Conservation (phyloP, 1,284 basidiomycete genomes). For the Tetrapyrgos nigripes region DNA sequence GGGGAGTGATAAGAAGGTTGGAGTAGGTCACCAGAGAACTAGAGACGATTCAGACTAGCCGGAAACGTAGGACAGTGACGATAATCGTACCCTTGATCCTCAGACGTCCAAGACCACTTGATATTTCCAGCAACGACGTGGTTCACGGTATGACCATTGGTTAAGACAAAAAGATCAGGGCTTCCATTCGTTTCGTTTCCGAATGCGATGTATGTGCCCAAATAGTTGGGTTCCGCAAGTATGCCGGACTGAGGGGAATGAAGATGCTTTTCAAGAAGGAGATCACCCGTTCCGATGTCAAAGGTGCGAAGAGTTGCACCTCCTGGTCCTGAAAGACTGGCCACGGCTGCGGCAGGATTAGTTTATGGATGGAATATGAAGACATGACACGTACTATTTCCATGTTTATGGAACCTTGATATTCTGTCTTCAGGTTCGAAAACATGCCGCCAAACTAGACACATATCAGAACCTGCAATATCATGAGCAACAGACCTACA, state of each 20-base stretch:
- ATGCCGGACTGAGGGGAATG: constrained; percentile 53
- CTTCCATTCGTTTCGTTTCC: constrained; percentile 23
- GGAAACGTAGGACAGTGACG: not conserved
- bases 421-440: constrained; percentile 74
- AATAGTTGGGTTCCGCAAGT: constrained; percentile 54
- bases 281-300: constrained; percentile 67
- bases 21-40: constrained; percentile 75
- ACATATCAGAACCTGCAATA: constrained; percentile 16
- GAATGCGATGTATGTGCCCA: constrained; percentile 47
- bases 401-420: constrained; percentile 69
- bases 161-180: constrained; percentile 56
- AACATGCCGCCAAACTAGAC: constrained; percentile 81
- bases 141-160: constrained; percentile 64
- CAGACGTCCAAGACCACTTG: constrained; percentile 69
- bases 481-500: constrained; percentile 32
- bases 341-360: constrained; percentile 57
- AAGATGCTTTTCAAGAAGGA: constrained; percentile 73
- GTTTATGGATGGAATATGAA: constrained; percentile 10
- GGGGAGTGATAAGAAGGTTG: constrained; percentile 58
- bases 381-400: constrained; percentile 55
- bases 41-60: constrained; percentile 5
- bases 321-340: constrained; percentile 78
- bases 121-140: constrained; percentile 58
- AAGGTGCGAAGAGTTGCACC: constrained; percentile 78
- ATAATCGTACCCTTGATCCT: constrained; percentile 63